These are phyloP conservation scores for Hypoxylon intermedium DNA, from an alignment of 495 filamentous ascomycete genomes.

Conservation along the genomic window DNA sequence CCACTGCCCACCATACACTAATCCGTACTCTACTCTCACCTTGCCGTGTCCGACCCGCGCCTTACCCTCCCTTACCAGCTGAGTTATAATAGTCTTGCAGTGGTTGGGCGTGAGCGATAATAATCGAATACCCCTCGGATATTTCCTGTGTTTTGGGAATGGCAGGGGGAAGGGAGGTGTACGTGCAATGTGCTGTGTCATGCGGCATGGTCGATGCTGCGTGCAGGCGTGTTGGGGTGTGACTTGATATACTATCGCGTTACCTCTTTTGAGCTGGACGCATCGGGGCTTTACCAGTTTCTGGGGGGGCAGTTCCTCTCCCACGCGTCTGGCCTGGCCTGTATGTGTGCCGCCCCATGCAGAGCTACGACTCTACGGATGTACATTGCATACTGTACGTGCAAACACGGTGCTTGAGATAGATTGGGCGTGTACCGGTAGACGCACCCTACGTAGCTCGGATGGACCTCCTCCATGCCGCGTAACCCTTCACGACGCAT, in stretches of 20 bases:
- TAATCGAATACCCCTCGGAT: constrained; percentile 12
- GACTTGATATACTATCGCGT: constrained; percentile 19
- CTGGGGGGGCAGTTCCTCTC: constrained; percentile 1
- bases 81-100: constrained; percentile 20
- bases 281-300: constrained; percentile 40
- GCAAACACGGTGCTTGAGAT: background rate
- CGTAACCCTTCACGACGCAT: constrained; percentile 27
- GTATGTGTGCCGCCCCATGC: too few relatives aligned
- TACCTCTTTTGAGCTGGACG: constrained; percentile 30
- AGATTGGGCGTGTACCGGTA: constrained; percentile 25
- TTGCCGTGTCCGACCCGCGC: constrained; percentile 5
- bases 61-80: constrained; percentile 26
- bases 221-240: constrained; percentile 18
- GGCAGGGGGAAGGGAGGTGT: constrained; percentile 9
- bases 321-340: constrained; percentile 25
- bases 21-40: constrained; percentile 1
- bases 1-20: background rate
- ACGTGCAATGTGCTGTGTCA: constrained; percentile 14
- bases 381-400: constrained; percentile 7
- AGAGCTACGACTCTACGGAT: constrained; percentile 14
- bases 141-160: background rate
- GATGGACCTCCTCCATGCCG: constrained; percentile 3
- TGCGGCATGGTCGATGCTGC: constrained; percentile 4
- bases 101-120: constrained; percentile 35
- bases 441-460: constrained; percentile 12